These are phyloP conservation scores for Drosera capensis DNA, from an alignment of 148 eudicot genomes.

Conservation along the genomic window DNA sequence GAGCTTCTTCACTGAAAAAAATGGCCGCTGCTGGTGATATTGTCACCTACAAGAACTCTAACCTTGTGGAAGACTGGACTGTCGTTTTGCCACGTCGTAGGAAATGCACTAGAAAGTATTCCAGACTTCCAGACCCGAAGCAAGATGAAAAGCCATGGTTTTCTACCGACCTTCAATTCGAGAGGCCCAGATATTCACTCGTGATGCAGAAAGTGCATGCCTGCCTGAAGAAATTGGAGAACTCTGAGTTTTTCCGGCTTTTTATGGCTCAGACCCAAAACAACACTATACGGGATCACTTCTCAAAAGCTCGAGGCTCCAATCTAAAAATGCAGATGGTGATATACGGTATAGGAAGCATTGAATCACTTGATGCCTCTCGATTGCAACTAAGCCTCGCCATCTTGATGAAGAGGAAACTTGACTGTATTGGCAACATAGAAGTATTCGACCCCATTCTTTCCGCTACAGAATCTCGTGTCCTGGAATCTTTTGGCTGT, in stretches of 20 bases:
- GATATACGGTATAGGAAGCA: conserved; percentile 73
- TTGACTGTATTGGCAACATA: conserved; percentile 52
- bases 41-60: conserved; percentile 1
- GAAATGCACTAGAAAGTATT: conserved; percentile 16
- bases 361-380: conserved; percentile 58
- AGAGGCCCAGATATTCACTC: conserved; percentile 36
- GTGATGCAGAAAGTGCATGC: conserved; percentile 38
- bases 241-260: conserved; percentile 34
- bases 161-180: conserved; percentile 30
- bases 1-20: too few species aligned
- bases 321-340: conserved; percentile 57
- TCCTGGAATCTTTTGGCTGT: conserved; percentile 50
- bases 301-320: conserved; percentile 32
- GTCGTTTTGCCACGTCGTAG: conserved; percentile 54
- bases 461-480: conserved; percentile 43
- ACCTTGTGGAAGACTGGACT: conserved; percentile 38
- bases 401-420: conserved; percentile 49
- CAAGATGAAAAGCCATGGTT: conserved; percentile 28
- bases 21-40: background rate
- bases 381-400: conserved; percentile 63
- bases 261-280: conserved; percentile 34
- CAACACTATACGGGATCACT: conserved; percentile 19
- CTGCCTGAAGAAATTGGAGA: conserved; percentile 36
- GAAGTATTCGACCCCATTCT: conserved; percentile 80
- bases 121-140: conserved; percentile 6